Conservation (phyloP, 2,329 filamentous ascomycete species). For the Tricladium varicosporioides region DNA sequence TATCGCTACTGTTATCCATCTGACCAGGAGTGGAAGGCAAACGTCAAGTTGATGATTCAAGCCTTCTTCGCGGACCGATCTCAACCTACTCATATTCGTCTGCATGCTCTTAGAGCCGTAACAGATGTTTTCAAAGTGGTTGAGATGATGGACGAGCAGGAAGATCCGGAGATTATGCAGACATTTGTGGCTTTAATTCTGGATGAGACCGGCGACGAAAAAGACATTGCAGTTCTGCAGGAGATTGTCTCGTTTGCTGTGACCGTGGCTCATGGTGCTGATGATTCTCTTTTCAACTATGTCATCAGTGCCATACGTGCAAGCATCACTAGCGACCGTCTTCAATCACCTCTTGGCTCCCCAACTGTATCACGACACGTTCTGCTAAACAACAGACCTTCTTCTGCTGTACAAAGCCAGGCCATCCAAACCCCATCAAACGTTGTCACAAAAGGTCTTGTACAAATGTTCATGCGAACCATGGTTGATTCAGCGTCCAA, state of each 20-base stretch:
- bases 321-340: slow-evolving; percentile 48
- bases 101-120: slow-evolving; percentile 60
- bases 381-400: slow-evolving; percentile 20
- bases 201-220: slow-evolving; percentile 58
- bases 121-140: slow-evolving; percentile 48
- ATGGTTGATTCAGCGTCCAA: slow-evolving; percentile 67
- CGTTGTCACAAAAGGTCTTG: slow-evolving; percentile 68
- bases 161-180: slow-evolving; percentile 54
- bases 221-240: slow-evolving; percentile 62
- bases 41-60: slow-evolving; percentile 58
- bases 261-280: slow-evolving; percentile 59
- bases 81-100: slow-evolving; percentile 60
- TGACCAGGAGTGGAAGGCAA: slow-evolving; percentile 64
- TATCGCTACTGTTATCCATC: slow-evolving; percentile 72
- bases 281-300: slow-evolving; percentile 56
- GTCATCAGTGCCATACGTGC: slow-evolving; percentile 52
- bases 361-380: slow-evolving; percentile 27
- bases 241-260: slow-evolving; percentile 64
- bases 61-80: slow-evolving; percentile 62
- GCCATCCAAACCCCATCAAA: slow-evolving; percentile 58
- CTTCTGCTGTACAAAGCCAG: slow-evolving; percentile 8
- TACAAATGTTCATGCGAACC: slow-evolving; percentile 72
- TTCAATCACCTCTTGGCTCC: slow-evolving; percentile 40
- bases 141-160: slow-evolving; percentile 52
- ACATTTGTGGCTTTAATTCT: slow-evolving; percentile 62